A percentile compares a stretch with the other conserved stretches of the same genome.
Conservation (phyloP, 495 filamentous ascomycete species). For the Annulohypoxylon bovei region DNA sequence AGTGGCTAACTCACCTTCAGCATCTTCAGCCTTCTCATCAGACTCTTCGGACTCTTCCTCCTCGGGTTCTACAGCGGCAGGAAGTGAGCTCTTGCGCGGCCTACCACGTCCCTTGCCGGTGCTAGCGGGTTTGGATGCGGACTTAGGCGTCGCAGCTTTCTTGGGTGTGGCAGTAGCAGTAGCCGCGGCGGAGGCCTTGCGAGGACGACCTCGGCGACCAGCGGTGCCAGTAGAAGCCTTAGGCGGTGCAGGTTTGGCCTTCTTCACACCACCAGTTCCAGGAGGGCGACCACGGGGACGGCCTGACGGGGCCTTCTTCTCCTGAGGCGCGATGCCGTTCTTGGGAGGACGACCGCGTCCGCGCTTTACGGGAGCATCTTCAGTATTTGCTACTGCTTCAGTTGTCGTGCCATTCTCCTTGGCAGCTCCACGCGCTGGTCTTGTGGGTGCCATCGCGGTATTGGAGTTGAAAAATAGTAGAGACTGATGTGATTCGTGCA, state of each 20-base stretch:
- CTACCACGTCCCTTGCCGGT: slow-evolving; percentile 34
- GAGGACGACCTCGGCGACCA: slow-evolving; percentile 50
- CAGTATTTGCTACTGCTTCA: slow-evolving; percentile 24
- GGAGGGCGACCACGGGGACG: slow-evolving; percentile 58
- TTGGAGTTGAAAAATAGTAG: not conserved
- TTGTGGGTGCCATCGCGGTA: slow-evolving; percentile 41
- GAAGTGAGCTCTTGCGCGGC: slow-evolving; percentile 32
- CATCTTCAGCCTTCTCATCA: slow-evolving; percentile 32
- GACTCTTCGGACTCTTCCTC: slow-evolving; percentile 29
- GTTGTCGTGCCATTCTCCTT: slow-evolving; percentile 42
- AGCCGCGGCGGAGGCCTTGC: slow-evolving; percentile 40
- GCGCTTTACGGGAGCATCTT: slow-evolving; percentile 50
- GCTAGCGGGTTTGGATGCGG: slow-evolving; percentile 31
- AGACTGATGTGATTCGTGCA: not conserved
- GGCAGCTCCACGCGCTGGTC: slow-evolving; percentile 35
- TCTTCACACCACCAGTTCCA: slow-evolving; percentile 53
- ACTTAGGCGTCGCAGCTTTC: slow-evolving; percentile 40
- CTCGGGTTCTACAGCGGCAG: slow-evolving; percentile 27
- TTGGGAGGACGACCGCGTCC: slow-evolving; percentile 57
- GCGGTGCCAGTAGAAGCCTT: slow-evolving; percentile 12
- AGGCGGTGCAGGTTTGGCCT: slow-evolving; percentile 44
- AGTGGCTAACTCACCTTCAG: slow-evolving; percentile 29
- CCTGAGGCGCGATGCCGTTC: slow-evolving; percentile 49
- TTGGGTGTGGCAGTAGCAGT: slow-evolving; percentile 36
- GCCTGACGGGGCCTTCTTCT: slow-evolving; percentile 51